A percentile compares a stretch with the other conserved stretches of the same genome.
phyloP scores from a whole-genome alignment of 2,329 filamentous ascomycete species.

The Clathrospora elynae region DNA sequence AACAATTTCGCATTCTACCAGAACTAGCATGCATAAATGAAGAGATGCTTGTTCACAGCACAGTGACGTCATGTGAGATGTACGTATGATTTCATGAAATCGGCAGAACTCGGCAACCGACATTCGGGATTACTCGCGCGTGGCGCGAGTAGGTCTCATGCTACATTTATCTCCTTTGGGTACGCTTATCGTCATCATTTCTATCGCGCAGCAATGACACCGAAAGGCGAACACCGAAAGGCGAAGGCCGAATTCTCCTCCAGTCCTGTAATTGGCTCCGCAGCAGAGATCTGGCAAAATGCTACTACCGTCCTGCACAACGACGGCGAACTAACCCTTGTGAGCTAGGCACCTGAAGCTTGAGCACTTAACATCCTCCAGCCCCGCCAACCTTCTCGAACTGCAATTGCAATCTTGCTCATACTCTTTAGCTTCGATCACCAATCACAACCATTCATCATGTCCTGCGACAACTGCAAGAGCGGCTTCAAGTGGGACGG shows the following conservation, averaged over 20 bases:
- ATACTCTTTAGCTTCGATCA: background rate
- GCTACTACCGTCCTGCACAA: background rate
- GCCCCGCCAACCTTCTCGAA: slow-evolving; percentile 4
- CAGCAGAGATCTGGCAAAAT: too few relatives aligned
- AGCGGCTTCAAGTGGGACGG: slow-evolving; percentile 51
- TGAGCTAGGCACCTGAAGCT: slow-evolving; percentile 6
- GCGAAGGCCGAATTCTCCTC: too few relatives aligned
- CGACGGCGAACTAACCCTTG: background rate
- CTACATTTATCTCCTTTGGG: too few relatives aligned
- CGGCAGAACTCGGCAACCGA: slow-evolving; percentile 9
- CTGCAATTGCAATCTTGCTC: background rate
- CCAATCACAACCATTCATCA: slow-evolving; percentile 13
- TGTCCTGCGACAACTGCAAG: slow-evolving; percentile 45
- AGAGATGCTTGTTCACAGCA: too few relatives aligned
- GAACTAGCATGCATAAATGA: too few relatives aligned
- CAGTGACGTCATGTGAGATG: too few relatives aligned
- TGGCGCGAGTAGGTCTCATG: too few relatives aligned
- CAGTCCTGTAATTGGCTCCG: too few relatives aligned
- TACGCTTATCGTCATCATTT: too few relatives aligned
- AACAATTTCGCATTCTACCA: too few relatives aligned
- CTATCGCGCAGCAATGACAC: too few relatives aligned
- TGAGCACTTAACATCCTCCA: slow-evolving; percentile 5
- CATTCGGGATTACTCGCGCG: background rate
- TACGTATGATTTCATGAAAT: background rate
- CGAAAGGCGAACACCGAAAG: too few relatives aligned